Evolutionary conservation across 1,139 yeast species (phyloP).

Genomic region (Sugiyamaella japonica): DNA sequence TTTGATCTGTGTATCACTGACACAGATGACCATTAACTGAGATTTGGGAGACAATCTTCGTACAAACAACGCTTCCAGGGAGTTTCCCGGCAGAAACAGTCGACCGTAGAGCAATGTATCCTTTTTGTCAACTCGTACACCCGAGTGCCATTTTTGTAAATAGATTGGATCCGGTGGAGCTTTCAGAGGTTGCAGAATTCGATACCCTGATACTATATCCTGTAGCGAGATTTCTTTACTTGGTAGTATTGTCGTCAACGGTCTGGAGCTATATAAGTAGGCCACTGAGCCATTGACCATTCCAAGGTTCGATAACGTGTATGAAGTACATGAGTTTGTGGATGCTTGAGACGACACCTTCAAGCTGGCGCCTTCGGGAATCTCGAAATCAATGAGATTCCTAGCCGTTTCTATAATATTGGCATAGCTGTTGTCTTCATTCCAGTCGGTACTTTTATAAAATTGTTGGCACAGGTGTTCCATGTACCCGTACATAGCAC

Average conservation of each 20-base stretch:
- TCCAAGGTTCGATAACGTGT: conserved; percentile 67
- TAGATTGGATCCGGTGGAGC: conserved; percentile 29
- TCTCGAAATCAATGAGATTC: conserved; percentile 66
- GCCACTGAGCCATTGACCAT: conserved; percentile 80
- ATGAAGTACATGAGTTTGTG: conserved; percentile 68
- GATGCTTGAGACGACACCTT: conserved; percentile 75
- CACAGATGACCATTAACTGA: conserved; percentile 71
- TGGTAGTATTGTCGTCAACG: conserved; percentile 53
- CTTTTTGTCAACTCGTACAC: conserved; percentile 37
- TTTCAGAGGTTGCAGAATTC: conserved; percentile 53
- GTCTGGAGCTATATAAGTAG: conserved; percentile 69
- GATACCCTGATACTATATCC: conserved; percentile 77
- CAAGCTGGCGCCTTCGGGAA: conserved; percentile 69
- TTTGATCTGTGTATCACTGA: conserved; percentile 65
- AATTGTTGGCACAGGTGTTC: conserved; percentile 77
- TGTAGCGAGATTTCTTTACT: conserved; percentile 61
- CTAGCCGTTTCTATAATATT: conserved; percentile 69
- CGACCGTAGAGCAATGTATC: conserved; percentile 67
- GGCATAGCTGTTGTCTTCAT: conserved; percentile 72
- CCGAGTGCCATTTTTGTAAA: conserved; percentile 39
- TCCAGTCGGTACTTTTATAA: conserved; percentile 70
- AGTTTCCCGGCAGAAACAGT: conserved; percentile 84
- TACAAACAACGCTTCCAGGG: conserved; percentile 84
- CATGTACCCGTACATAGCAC: conserved; percentile 74
- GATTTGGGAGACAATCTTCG: conserved; percentile 60